A percentile compares a stretch with the other conserved stretches of the same genome.
Conservation (phyloP, 2,329 filamentous ascomycete genomes). For the Lachnellula hyalina region DNA sequence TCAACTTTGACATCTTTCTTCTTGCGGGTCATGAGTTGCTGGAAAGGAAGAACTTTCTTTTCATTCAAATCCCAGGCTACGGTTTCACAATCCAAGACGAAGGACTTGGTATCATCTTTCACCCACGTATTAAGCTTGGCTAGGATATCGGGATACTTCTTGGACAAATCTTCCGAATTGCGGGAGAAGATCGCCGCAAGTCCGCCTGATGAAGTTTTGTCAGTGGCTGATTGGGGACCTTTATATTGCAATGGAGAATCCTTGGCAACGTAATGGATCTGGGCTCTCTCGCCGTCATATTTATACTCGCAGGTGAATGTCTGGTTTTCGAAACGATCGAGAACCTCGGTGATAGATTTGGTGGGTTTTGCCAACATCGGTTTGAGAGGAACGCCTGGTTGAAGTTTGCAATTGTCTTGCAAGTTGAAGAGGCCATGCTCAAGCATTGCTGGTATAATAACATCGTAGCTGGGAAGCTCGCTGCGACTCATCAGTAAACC, state of each 20-base stretch:
- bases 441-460: constrained; percentile 86
- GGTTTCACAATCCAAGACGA: constrained; percentile 97
- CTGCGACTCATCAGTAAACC: constrained; percentile 45
- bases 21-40: constrained; percentile 97
- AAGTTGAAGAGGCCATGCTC: constrained; percentile 80
- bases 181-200: constrained; percentile 92
- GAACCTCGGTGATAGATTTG: constrained; percentile 94
- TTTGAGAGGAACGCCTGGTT: constrained; percentile 90
- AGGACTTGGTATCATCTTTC: constrained; percentile 83
- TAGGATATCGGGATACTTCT: constrained; percentile 96
- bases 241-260: constrained; percentile 66
- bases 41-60: constrained; percentile 95
- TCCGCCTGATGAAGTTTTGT: constrained; percentile 51
- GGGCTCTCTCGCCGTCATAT: constrained; percentile 96
- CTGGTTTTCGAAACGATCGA: constrained; percentile 93
- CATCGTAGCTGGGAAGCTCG: constrained; percentile 90
- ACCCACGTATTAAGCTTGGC: constrained; percentile 85
- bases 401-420: constrained; percentile 79
- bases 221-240: constrained; percentile 52
- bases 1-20: constrained; percentile 94
- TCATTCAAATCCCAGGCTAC: constrained; percentile 93
- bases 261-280: constrained; percentile 93
- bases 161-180: constrained; percentile 94
- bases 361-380: constrained; percentile 99
- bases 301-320: constrained; percentile 99